Evolutionary conservation across 495 filamentous ascomycete genomes (phyloP).

Genomic region (Aspergillus coremiiformis): DNA sequence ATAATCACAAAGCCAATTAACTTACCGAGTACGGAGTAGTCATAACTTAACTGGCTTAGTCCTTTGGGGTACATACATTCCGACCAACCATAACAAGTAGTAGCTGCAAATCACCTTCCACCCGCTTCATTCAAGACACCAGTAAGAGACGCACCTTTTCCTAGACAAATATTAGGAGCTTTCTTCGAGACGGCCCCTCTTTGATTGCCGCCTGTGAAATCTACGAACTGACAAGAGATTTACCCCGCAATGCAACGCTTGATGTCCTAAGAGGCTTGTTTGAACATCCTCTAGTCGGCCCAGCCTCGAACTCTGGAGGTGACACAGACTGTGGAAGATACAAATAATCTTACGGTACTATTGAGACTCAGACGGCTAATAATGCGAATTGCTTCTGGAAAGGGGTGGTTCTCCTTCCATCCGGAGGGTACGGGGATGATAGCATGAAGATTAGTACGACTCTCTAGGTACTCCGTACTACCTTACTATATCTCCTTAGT

Average conservation of each 20-base stretch:
- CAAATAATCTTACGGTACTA: background rate
- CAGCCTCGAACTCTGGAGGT: background rate
- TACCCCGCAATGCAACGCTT: constrained; percentile 14
- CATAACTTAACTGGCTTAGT: background rate
- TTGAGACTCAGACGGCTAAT: constrained; percentile 13
- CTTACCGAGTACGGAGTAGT: too few relatives aligned
- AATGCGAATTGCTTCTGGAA: background rate
- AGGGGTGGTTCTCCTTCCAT: constrained; percentile 3
- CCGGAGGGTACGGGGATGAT: background rate
- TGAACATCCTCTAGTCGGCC: background rate
- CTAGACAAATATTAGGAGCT: background rate
- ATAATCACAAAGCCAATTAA: background rate
- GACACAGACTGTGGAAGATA: background rate
- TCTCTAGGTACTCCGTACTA: background rate
- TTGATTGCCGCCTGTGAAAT: background rate
- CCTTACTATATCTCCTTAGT: too few relatives aligned
- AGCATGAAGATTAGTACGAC: background rate
- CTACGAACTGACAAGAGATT: background rate
- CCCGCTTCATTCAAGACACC: background rate
- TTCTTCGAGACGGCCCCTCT: background rate
- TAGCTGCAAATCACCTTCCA: constrained; percentile 6
- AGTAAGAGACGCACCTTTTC: background rate
- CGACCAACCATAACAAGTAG: background rate
- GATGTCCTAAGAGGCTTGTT: constrained; percentile 5
- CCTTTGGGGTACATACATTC: background rate